These are phyloP conservation scores for Colletotrichum spinosum DNA, from an alignment of 2,329 filamentous ascomycete genomes.

Conservation along the genomic window DNA sequence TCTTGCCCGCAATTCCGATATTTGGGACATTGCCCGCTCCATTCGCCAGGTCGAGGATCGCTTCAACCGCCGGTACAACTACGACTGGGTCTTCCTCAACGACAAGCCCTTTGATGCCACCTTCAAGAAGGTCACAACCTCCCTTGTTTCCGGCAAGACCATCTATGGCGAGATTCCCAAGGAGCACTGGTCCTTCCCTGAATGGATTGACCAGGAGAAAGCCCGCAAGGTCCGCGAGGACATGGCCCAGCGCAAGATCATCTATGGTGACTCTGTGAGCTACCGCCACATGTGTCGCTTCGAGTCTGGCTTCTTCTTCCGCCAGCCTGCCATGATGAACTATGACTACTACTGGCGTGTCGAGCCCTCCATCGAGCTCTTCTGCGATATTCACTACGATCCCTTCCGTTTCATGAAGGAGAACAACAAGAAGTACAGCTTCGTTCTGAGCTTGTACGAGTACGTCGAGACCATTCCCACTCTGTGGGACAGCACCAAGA, in stretches of 20 bases:
- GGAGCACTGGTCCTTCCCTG: slow-evolving; percentile 98
- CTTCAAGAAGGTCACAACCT: slow-evolving; percentile 91
- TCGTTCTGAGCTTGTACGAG: slow-evolving; percentile 94
- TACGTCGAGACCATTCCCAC: slow-evolving; percentile 97
- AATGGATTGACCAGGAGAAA: slow-evolving; percentile 95
- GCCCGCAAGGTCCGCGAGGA: slow-evolving; percentile 91
- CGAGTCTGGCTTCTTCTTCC: slow-evolving; percentile 99
- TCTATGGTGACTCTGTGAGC: slow-evolving; percentile 96
- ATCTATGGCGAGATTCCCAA: slow-evolving; percentile 89
- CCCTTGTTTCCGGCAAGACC: slow-evolving; percentile 92
- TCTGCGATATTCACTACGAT: slow-evolving; percentile 95
- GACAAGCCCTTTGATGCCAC: slow-evolving; percentile 92
- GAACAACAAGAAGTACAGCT: slow-evolving; percentile 98
- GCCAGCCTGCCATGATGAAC: slow-evolving; percentile 90
- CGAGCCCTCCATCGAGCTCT: slow-evolving; percentile 95
- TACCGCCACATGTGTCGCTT: slow-evolving; percentile 99
- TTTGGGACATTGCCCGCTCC: slow-evolving; percentile 97
- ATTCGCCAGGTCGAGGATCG: slow-evolving; percentile 98
- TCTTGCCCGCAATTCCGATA: slow-evolving; percentile 89
- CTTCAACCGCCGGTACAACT: slow-evolving; percentile 96
- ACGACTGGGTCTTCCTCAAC: slow-evolving; percentile 99
- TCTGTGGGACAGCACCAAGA: slow-evolving; percentile 94
- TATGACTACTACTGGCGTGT: slow-evolving; percentile 99
- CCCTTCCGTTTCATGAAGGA: slow-evolving; percentile 97
- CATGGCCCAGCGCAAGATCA: slow-evolving; percentile 94